phyloP scores from a whole-genome alignment of 495 filamentous ascomycete species.

The Aspergillus egyptiacus region DNA sequence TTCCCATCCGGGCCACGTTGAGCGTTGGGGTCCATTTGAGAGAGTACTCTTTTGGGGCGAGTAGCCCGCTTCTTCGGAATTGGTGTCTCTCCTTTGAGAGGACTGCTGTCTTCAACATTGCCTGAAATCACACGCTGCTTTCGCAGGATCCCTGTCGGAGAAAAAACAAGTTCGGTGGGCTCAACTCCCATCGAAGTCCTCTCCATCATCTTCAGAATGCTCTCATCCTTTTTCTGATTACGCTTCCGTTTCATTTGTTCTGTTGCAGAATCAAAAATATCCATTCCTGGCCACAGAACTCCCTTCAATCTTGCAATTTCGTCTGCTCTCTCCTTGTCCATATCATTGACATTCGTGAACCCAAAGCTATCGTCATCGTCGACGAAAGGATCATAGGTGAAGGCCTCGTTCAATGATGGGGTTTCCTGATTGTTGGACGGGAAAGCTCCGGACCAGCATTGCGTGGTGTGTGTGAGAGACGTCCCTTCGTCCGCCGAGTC shows the following conservation, averaged over 20 bases:
- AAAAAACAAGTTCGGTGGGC: slow-evolving; percentile 66
- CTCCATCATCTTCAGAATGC: slow-evolving; percentile 64
- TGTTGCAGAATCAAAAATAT: slow-evolving; percentile 78
- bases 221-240: slow-evolving; percentile 79
- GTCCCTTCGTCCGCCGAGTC: slow-evolving; percentile 9
- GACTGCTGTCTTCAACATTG: slow-evolving; percentile 47
- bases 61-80: slow-evolving; percentile 30
- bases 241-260: slow-evolving; percentile 69
- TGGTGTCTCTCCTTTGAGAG: slow-evolving; percentile 44
- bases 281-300: slow-evolving; percentile 76
- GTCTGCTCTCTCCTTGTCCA: slow-evolving; percentile 30
- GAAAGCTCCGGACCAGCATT: slow-evolving; percentile 12
- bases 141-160: slow-evolving; percentile 46
- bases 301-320: slow-evolving; percentile 61
- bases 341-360: slow-evolving; percentile 11
- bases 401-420: not conserved
- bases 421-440: not conserved
- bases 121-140: slow-evolving; percentile 53
- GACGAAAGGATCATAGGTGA: slow-evolving; percentile 20
- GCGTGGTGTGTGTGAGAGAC: slow-evolving; percentile 19
- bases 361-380: slow-evolving; percentile 18
- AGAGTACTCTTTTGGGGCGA: slow-evolving; percentile 26
- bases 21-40: slow-evolving; percentile 30
- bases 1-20: slow-evolving; percentile 24
- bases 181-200: slow-evolving; percentile 60